Base-by-base conservation (phyloP, 2,329 filamentous ascomycete genomes). In the Aureobasidium vineae region DNA sequence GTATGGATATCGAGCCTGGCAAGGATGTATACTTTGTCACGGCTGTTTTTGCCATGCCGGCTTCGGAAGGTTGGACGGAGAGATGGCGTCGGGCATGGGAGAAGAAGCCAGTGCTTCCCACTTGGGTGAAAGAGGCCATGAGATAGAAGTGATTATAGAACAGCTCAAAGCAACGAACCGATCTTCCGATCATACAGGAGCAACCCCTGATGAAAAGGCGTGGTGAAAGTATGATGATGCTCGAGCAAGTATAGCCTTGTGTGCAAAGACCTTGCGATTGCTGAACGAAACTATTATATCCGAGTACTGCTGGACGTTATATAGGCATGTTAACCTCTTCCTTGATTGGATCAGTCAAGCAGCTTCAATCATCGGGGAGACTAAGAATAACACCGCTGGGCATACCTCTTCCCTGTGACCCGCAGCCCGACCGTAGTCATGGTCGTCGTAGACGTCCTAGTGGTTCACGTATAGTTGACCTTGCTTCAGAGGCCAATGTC, bases 41-140 rank as follows among this genome's bases (percentile, higher is more conserved):
- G 13, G 90, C 84, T 4, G 85, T 93, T 36, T 92, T 89, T 78
- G 90, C 88, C 21, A 83, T 90, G 76, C 89, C 89, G 0, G 79
- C 80, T 7, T 83, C 81, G 11, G 81, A 83, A 26, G 81, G 86
- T 1, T 79, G 81, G 70, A 81, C 77, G 70, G 76, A 79, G 67
- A 80, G 75, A 65, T 90, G 86, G 79, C 79, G 86, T 60, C 78
- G 83, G 69, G 84, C 57, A 19, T 80, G 79, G 79, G 75, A 76
- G 67, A 69, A 68, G 65, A 71, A 56, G 45, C 73, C 73, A 10
- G 36, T 65, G 11, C 54, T 75, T 21, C 73, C 73, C 33, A 16
- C 6, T n/a, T 59, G 54, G 54, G 1, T 59, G 10, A 15, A 13
- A 6, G 54, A 21, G 1, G 8, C 19, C 1, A 13, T 59, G 8